These are phyloP conservation scores for Macadamia integrifolia DNA, from an alignment of 164 flowering plant species.

Conservation along the genomic window DNA sequence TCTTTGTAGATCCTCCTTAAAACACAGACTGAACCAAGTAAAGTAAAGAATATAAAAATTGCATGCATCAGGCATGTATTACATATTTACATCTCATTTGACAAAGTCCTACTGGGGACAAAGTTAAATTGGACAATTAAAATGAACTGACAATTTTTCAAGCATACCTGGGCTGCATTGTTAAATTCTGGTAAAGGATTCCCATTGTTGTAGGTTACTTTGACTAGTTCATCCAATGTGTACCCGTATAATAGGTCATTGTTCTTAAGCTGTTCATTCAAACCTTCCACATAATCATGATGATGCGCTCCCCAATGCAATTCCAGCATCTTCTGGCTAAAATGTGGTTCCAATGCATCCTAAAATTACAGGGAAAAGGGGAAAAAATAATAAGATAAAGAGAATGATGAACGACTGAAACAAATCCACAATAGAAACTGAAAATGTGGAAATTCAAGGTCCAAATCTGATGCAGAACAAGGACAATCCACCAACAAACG, in stretches of 20 bases:
- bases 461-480: neutral
- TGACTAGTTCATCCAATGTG: slow-evolving; percentile 82
- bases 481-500: neutral
- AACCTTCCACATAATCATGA: slow-evolving; percentile 56
- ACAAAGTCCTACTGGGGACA: neutral
- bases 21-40: no score
- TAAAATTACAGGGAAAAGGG: slow-evolving; percentile 16
- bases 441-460: neutral
- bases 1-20: no score
- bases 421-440: neutral
- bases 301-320: slow-evolving; percentile 88
- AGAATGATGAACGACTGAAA: slow-evolving; percentile 1
- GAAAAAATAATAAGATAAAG: neutral
- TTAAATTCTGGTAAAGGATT: slow-evolving; percentile 82
- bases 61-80: neutral
- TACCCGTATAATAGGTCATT: slow-evolving; percentile 60
- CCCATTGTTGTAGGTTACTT: slow-evolving; percentile 83
- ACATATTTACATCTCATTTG: neutral
- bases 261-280: slow-evolving; percentile 74
- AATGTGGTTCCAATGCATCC: slow-evolving; percentile 96
- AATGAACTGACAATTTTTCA: neutral
- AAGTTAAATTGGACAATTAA: neutral
- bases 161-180: slow-evolving; percentile 78
- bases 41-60: neutral
- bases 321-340: slow-evolving; percentile 79